Base-by-base conservation (phyloP, 192 early-diverging fungal species). In the Umbelopsis vinacea region DNA sequence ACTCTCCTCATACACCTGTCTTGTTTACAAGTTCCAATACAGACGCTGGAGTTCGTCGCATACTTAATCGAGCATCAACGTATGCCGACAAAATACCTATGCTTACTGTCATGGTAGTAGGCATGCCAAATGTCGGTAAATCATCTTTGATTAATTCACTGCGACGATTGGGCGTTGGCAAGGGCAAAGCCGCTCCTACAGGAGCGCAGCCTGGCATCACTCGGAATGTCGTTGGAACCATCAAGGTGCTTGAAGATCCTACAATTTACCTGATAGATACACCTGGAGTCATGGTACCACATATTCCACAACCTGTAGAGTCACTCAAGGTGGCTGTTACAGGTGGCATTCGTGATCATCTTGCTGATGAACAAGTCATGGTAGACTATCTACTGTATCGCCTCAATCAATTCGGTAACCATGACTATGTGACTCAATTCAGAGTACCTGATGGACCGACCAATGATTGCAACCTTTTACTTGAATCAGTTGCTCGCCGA, bases 71-170 rank as follows among this genome's bases (percentile, higher is more conserved):
- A 63, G 91, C 94, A 0, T 82, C 89, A 11, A 82, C 84, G 70
- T 80, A 87, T 45, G 79, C 63, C 4, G 74, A 71, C 46, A 69
- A 68, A 4, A 81, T 86, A 23, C 83, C 82, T 0, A 71, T 81
- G 6, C 66, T 80, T 4, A 88, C 86, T 5, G 82, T 96, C 21
- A 92, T 98, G 81, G 87, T 98, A 2, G 92, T 97, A 4, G 97
- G 97, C 6, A 91, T 97, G 87, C 97, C 97, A 6, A 98, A 98
- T 82, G 97, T 98, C 55, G 97, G 97, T 11, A 98, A 98, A 74
- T 95, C 94, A 1, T 91, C 95, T 24, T 70, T 98, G 54, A 94
- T 96, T 70, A 98, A 98, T 72, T 85, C 94, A 2, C 76, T 98
- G 68, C 83, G 97, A 33, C 78, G 90, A 48, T 75, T 93, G 14